Evolutionary conservation across 2,329 filamentous ascomycete species (phyloP), one percentile per base, ranked within the genome.

Genomic region (Pseudogymnoascus destructans): DNA sequence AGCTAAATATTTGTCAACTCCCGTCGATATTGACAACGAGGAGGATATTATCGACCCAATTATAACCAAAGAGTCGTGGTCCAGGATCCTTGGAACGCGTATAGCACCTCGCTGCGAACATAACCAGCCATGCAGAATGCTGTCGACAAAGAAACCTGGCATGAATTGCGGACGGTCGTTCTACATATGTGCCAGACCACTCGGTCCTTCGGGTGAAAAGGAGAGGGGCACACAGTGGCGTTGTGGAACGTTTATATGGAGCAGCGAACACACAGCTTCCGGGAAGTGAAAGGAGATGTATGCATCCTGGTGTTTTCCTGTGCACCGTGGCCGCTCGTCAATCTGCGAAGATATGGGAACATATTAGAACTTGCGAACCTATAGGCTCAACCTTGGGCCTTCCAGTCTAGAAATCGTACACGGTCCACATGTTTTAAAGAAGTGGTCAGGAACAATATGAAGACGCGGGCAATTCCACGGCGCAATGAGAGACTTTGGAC

Each of bases 81-180:
- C 82, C 3, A 90, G 86, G 68, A 76, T 97, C 11, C 84, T 97
- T 61, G 81, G 84, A 13, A 89, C 86, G 69, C 84, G 86, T 59
- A 73, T 81, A 1, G 77, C 81, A 1, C 93, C 93, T 1, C 80
- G 79, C 59, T 98, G 93, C 68, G 90, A 96, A 54, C 93, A 98
- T 67, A 77, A 82, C 57, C 91, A 97, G 65, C 86, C 88, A 2
- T 97, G 93, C 71, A 87, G 90, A 63, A 88, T 79, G 63, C 74
- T 92, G 57, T 79, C 84, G 15, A 95, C 91, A 0, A 96, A 92
- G 74, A 97, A 97, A 68, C 78, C 89, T 0, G 93, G 93, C 1
- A 74, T 88, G 62, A 98, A 97, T 66, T 85, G 69, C 72, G 92
- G 77, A 80, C 74, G 82, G 33, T 80, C 79, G 0, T 85, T 85